Base-by-base conservation (phyloP, 2,329 filamentous ascomycete species). In the Colletotrichum tropicicola region DNA sequence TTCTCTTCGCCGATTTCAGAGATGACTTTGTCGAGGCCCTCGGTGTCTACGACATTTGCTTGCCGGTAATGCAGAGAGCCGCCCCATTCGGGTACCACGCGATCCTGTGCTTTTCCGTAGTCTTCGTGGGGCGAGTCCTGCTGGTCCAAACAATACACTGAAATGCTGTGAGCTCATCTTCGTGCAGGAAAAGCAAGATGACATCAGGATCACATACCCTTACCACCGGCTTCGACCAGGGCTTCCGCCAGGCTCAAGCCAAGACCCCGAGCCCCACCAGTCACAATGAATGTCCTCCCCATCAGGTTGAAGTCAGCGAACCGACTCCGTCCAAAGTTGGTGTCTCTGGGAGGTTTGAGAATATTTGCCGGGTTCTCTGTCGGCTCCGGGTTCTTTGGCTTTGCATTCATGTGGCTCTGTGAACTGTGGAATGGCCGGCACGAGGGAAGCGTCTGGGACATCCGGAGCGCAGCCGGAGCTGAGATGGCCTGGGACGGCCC, bases 201-300 rank as follows among this genome's bases (percentile, higher is more conserved):
- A 39, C 35, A 25, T 21, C 27, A 43, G 13, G 5, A 9, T 4
- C 41, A 72, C 73, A 51, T 70, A 87, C 86, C 86, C 68, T 81
- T 91, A 23, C 91, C 92, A 19, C 92, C 92, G 23, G 91, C 91
- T 76, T 94, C 91, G 12, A 92, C 81, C 13, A 94, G 78, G 1
- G 89, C 91, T 71, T 94, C 91, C 1, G 91, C 87, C 70, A 94
- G 87, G 6, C 89, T 87, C 19, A 95, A 78, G n/a, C 92, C 92
- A 9, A 94, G 83, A 0, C 92, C 92, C 65, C 89, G 84, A 3
- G 87, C 91, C 58, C 87, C 92, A 17, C 92, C 92, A 2, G 91
- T 91, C 3, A 94, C 89, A 28, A 92, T 75, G 48, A 93, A 86
- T 1, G 92, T 85, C 71, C 89, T 90, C 63, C 87, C 86, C n/a